Evolutionary conservation across 1,284 basidiomycete genomes (phyloP).

Genomic region (Somion occarium): DNA sequence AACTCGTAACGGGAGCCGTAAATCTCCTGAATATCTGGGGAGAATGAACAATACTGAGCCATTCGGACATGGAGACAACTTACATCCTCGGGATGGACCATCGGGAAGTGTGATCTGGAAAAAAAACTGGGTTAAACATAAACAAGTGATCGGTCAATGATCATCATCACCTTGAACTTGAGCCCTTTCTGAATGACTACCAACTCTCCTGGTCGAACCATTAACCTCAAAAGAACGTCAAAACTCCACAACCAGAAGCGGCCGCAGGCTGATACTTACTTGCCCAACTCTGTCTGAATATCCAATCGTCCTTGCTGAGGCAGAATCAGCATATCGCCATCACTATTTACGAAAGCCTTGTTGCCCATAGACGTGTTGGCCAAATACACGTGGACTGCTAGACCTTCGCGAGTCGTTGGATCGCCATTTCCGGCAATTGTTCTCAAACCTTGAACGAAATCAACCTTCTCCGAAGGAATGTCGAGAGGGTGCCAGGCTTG

Average conservation of each 20-base stretch:
- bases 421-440: constrained; percentile 64
- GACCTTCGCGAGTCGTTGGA: constrained; percentile 53
- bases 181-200: constrained; percentile 60
- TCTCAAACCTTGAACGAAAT: constrained; percentile 62
- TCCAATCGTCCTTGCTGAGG: constrained; percentile 63
- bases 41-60: neutral
- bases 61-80: constrained; percentile 5
- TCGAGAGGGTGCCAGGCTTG: constrained; percentile 67
- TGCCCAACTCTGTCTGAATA: constrained; percentile 68
- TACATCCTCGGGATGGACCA: constrained; percentile 29
- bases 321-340: constrained; percentile 67
- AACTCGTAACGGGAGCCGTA: constrained; percentile 59
- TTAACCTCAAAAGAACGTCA: constrained; percentile 32
- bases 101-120: constrained; percentile 43
- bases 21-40: constrained; percentile 39
- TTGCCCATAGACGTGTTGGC: constrained; percentile 61
- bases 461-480: constrained; percentile 43
- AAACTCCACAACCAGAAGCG: neutral
- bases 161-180: constrained; percentile 59
- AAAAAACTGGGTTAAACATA: neutral
- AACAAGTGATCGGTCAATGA: too few relatives aligned
- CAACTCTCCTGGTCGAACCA: constrained; percentile 59
- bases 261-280: constrained; percentile 42
- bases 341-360: constrained; percentile 61
- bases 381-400: constrained; percentile 61